phyloP scores from a whole-genome alignment of 192 early-diverging fungal genomes.

The Backusella psychrophila region DNA sequence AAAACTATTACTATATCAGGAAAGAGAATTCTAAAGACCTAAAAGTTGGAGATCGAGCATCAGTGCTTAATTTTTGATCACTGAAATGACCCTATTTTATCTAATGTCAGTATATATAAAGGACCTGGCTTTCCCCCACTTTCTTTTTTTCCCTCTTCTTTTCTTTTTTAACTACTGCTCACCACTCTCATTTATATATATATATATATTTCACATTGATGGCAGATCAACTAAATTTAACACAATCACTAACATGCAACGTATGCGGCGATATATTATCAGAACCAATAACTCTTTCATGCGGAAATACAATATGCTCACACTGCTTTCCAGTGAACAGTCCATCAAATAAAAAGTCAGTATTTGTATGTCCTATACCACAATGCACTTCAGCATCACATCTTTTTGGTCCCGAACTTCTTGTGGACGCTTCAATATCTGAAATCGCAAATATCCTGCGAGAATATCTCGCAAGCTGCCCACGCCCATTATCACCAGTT shows the following conservation, averaged over 20 bases:
- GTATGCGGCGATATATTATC: conserved; percentile 12
- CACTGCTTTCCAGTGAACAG: conserved; percentile 5
- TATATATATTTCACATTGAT: conserved; percentile 1
- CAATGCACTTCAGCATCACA: conserved; percentile 12
- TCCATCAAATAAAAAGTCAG: conserved; percentile 1
- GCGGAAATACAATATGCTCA: conserved; percentile 17
- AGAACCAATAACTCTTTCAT: conserved; percentile 22
- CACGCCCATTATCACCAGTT: conserved; percentile 8
- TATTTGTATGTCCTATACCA: conserved; percentile 7
- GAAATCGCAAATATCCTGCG: background rate
- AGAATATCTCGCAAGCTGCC: background rate
- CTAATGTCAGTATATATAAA: background rate
- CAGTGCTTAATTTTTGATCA: conserved; percentile 6
- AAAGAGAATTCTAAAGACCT: background rate
- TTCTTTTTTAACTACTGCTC: background rate
- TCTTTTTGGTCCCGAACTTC: conserved; percentile 16
- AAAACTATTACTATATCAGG: background rate
- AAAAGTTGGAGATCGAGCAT: conserved; percentile 11
- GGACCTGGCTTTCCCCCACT: background rate
- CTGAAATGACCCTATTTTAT: background rate
- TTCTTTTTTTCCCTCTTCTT: background rate
- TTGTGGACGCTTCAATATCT: background rate
- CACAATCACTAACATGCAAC: conserved; percentile 15
- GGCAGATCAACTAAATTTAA: conserved; percentile 7
- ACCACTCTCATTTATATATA: background rate